phyloP scores from a whole-genome alignment of 2,329 filamentous ascomycete species.

The Aspergillus sp. region DNA sequence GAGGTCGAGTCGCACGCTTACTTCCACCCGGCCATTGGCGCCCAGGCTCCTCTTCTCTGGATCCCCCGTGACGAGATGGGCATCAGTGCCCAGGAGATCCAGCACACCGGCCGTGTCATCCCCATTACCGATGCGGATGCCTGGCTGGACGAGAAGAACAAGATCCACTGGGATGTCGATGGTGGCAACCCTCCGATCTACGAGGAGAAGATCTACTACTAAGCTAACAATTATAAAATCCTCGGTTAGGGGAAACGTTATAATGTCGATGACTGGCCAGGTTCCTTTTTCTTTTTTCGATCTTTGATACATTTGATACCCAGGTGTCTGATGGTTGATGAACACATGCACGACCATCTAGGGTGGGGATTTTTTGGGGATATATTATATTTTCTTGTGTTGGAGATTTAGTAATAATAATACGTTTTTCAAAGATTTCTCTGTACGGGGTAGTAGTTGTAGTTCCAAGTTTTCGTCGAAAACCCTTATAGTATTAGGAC shows the following conservation, averaged over 20 bases:
- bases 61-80: conserved; percentile 74
- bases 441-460: too few relatives aligned
- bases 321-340: conserved; percentile 1
- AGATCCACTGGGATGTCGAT: conserved; percentile 59
- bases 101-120: conserved; percentile 68
- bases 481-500: too few relatives aligned
- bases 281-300: background rate
- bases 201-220: conserved; percentile 57
- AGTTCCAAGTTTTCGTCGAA: background rate
- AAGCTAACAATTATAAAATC: conserved; percentile 9
- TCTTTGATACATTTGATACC: conserved; percentile 5
- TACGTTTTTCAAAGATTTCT: background rate
- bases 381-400: background rate
- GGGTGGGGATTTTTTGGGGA: background rate
- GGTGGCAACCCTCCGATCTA: conserved; percentile 60
- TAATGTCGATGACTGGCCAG: background rate
- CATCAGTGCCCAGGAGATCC: conserved; percentile 74
- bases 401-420: background rate
- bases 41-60: conserved; percentile 72
- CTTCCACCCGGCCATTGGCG: conserved; percentile 67
- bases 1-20: conserved; percentile 68
- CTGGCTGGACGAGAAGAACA: conserved; percentile 68
- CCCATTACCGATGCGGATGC: conserved; percentile 80
- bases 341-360: background rate
- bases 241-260: background rate